Percentiles rank a stretch among this genome's conserved stretches.
Evolutionary conservation across 441 rosid genomes (phyloP).

Genomic region (Aleurites moluccanus): DNA sequence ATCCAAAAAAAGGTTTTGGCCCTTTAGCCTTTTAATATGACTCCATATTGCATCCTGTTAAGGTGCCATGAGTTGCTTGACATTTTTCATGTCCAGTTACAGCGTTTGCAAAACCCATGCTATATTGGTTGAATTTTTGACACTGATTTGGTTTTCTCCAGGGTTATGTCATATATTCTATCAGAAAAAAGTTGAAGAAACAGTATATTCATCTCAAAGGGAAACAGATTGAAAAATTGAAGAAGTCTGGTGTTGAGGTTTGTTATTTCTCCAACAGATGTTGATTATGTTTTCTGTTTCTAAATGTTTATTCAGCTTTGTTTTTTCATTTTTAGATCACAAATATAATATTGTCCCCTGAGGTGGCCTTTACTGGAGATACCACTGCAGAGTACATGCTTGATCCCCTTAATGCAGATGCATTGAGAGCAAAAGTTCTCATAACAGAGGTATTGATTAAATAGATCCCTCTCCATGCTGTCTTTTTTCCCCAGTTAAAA

Average conservation of each 20-base stretch:
- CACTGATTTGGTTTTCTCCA: conserved; percentile 30
- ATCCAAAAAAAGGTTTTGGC: background rate
- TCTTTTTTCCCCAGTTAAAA: background rate
- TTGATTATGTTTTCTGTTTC: background rate
- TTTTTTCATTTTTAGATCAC: conserved; percentile 57
- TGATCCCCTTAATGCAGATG: conserved; percentile 92
- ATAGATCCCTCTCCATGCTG: conserved; percentile 5
- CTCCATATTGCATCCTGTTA: background rate
- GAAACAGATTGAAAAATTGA: conserved; percentile 85
- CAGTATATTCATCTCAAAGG: conserved; percentile 87
- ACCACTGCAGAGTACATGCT: conserved; percentile 93
- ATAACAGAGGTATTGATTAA: conserved; percentile 70
- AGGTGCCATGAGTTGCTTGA: background rate
- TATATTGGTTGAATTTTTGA: conserved; percentile 1
- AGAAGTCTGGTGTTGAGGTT: conserved; percentile 86
- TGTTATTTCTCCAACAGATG: conserved; percentile 22
- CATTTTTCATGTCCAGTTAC: background rate
- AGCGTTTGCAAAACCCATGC: background rate
- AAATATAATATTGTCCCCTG: conserved; percentile 72
- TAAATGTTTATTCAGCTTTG: conserved; percentile 17
- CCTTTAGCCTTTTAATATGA: background rate
- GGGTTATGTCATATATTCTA: conserved; percentile 89
- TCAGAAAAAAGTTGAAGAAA: conserved; percentile 87
- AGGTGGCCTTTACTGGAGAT: conserved; percentile 94
- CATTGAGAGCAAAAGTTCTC: conserved; percentile 88